These are phyloP conservation scores for Dactylellina cionopaga DNA, from an alignment of 2,329 filamentous ascomycete genomes.

Conservation along the genomic window DNA sequence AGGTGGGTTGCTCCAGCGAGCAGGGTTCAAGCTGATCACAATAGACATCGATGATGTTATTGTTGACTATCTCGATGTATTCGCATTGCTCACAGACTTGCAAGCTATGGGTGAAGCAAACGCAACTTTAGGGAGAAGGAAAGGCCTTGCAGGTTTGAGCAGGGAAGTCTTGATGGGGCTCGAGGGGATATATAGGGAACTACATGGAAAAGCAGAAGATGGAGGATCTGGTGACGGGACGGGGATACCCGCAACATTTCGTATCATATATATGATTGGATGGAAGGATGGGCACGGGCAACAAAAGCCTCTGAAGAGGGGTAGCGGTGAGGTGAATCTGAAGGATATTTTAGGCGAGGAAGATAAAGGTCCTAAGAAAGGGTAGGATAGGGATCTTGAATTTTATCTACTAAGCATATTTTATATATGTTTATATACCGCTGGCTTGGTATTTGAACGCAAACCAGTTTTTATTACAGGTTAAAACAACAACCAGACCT, in stretches of 20 bases:
- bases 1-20: constrained; percentile 83
- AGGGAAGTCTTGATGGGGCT: constrained; percentile 86
- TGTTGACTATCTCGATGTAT: constrained; percentile 89
- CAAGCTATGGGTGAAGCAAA: constrained; percentile 97
- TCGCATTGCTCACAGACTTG: constrained; percentile 90
- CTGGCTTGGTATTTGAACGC: no score
- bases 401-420: no score
- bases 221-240: constrained; percentile 56
- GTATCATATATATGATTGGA: constrained; percentile 88
- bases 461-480: no score
- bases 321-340: constrained; percentile 85
- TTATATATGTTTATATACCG: no score
- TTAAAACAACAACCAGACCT: no score
- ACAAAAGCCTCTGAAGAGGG: constrained; percentile 79
- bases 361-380: constrained; percentile 16
- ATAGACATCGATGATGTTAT: constrained; percentile 98
- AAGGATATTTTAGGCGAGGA: constrained; percentile 77
- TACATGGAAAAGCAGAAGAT: constrained; percentile 82
- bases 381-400: no score
- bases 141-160: constrained; percentile 72
- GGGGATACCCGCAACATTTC: constrained; percentile 84
- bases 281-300: constrained; percentile 89
- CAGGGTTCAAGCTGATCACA: constrained; percentile 94
- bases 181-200: constrained; percentile 84
- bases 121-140: constrained; percentile 84